Conservation (phyloP, 1,284 basidiomycete species). For the Ceratobasidium sp. region DNA sequence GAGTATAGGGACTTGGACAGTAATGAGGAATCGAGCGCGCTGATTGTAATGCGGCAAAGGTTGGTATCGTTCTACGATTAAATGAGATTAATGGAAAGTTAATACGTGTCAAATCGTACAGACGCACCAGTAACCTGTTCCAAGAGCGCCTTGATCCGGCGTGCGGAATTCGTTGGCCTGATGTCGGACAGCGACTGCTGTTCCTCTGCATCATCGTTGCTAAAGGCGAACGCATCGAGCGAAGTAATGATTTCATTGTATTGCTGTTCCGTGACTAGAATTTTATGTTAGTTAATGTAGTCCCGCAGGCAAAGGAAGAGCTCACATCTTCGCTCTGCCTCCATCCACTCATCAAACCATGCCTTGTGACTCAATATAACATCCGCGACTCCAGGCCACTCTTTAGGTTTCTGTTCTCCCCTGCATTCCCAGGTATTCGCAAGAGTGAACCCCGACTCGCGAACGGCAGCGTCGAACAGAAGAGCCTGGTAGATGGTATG, state of each 20-base stretch:
- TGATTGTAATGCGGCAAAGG: constrained; percentile 83
- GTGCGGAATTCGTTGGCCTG: constrained; percentile 79
- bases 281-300: constrained; percentile 8
- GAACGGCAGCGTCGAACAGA: constrained; percentile 83
- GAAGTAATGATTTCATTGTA: constrained; percentile 85
- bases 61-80: constrained; percentile 80
- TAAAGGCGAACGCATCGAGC: constrained; percentile 88
- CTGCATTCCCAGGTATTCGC: constrained; percentile 59
- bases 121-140: constrained; percentile 85
- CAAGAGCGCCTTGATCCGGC: constrained; percentile 82
- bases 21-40: constrained; percentile 82
- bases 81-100: not conserved
- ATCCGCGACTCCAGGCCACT: constrained; percentile 82
- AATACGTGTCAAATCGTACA: constrained; percentile 27
- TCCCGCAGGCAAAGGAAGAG: not conserved
- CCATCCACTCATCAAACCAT: constrained; percentile 93
- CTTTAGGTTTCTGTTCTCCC: constrained; percentile 48
- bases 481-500: constrained; percentile 95
- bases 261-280: constrained; percentile 76
- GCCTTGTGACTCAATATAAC: constrained; percentile 82
- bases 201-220: constrained; percentile 68
- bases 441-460: constrained; percentile 78
- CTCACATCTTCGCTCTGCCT: constrained; percentile 87
- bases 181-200: constrained; percentile 60
- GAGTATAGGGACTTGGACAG: constrained; percentile 87